Base-by-base conservation (phyloP, 371 early-diverging fungal species). In the Rhizopus arrhizus region DNA sequence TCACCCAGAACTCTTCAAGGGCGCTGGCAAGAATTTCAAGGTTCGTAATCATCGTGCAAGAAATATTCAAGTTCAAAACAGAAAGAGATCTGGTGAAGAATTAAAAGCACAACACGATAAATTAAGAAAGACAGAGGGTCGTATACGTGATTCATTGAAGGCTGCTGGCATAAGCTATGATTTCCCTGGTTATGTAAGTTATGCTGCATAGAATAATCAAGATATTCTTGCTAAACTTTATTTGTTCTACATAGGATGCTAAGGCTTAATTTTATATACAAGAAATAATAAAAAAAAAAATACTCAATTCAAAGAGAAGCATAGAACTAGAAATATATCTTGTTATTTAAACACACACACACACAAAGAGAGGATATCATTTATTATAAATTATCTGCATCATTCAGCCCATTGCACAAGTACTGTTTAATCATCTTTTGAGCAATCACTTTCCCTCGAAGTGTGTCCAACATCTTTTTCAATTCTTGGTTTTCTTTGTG, bases 141-240 rank as follows among this genome's bases (percentile, higher is more conserved):
- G 34, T 22, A 34, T 58, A 34, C 64, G 64, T 36, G 11, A 58
- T 42, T 12, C 56, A 13, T 63, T 93, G 32, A 68, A 73, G 28
- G 82, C 79, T 31, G 62, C 85, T 7, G 94, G 90, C n/a, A 89
- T 93, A 48, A 92, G 91, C 28, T 94, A 91, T 64, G 92, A 92
- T 34, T 91, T 67, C 47, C 67, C 67, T 41, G 12, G 40, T 6
- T 58, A 38, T 38, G 49, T 58, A 58, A 58, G 29, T 40, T 43
- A 9, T 22, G 22, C 22, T 22, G 22, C 22, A 22, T 22, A 22
- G 22, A 22, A 22, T 22, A 2, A 22, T 22, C 22, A 22, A 22
- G 22, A 22, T 22, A 22, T 22, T 22, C 22, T 22, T 22, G 22
- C 22, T 22, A 22, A 22, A 22, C 22, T 22, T 22, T 22, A 22